Conservation (phyloP, 2,329 filamentous ascomycete species). For the Penicillium sp. region DNA sequence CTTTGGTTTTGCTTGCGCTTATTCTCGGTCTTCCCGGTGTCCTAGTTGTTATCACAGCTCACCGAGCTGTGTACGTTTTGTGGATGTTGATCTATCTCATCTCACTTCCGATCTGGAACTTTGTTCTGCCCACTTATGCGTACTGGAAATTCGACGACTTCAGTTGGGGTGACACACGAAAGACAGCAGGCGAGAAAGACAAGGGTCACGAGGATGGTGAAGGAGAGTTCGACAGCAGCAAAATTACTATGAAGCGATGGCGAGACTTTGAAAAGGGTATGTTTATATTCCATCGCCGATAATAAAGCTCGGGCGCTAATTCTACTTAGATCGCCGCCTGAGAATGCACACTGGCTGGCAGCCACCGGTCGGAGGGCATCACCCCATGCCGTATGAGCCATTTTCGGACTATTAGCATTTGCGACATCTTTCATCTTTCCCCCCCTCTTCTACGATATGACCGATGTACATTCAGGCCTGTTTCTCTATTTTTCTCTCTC, state of each 20-base stretch:
- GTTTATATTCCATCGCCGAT: constrained; percentile 14
- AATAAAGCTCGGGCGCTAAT: constrained; percentile 9
- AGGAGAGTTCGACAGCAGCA: constrained; percentile 96
- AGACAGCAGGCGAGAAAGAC: constrained; percentile 90
- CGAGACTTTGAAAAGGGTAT: constrained; percentile 86
- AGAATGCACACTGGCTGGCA: constrained; percentile 30
- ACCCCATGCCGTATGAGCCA: constrained; percentile 40
- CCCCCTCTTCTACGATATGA: background rate
- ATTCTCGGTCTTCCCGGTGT: constrained; percentile 93
- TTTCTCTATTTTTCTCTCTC: background rate
- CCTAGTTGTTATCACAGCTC: constrained; percentile 89
- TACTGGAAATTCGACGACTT: constrained; percentile 99
- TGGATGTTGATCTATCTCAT: constrained; percentile 98
- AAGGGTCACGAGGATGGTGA: constrained; percentile 82
- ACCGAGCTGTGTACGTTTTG: constrained; percentile 86
- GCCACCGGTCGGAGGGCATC: constrained; percentile 31
- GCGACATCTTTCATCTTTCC: background rate
- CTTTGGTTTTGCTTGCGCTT: constrained; percentile 82
- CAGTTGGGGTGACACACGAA: constrained; percentile 96
- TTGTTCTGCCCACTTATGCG: constrained; percentile 88
- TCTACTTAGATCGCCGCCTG: constrained; percentile 43
- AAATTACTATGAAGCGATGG: constrained; percentile 99
- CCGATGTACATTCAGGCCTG: constrained; percentile 6
- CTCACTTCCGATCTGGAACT: constrained; percentile 96
- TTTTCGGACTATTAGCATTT: constrained; percentile 43